phyloP scores from a whole-genome alignment of 139 green algal genomes.

The Ostreobium quekettii region DNA sequence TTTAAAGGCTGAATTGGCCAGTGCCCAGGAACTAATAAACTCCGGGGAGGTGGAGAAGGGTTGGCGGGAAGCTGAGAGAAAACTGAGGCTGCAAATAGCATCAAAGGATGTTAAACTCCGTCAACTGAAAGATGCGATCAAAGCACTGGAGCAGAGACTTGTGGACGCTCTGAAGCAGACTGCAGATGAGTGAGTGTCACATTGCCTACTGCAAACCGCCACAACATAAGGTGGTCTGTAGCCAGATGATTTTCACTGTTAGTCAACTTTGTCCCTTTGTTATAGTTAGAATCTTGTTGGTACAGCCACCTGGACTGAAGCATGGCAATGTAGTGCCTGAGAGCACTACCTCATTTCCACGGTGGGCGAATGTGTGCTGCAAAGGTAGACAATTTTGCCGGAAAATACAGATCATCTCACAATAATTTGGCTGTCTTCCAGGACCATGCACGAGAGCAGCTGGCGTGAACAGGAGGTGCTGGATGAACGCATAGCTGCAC shows the following conservation, averaged over 20 bases:
- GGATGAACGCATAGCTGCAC: conserved; percentile 21
- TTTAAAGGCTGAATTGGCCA: conserved; percentile 22
- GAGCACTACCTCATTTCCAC: too few species aligned
- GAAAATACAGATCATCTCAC: too few species aligned
- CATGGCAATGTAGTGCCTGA: too few species aligned
- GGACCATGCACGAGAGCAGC: conserved; percentile 43
- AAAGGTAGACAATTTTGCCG: too few species aligned
- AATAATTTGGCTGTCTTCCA: conserved; percentile 21
- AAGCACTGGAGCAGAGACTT: conserved; percentile 54
- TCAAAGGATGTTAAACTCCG: conserved; percentile 40
- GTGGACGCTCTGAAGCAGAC: conserved; percentile 42
- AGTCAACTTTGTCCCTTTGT: too few species aligned
- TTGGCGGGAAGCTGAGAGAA: conserved; percentile 19
- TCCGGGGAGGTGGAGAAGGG: conserved; percentile 24
- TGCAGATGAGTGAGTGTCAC: conserved; percentile 35
- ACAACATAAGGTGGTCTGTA: too few species aligned
- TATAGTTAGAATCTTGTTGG: too few species aligned
- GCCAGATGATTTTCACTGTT: too few species aligned
- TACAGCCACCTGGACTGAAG: too few species aligned
- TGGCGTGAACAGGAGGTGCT: conserved; percentile 43
- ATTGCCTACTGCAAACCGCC: too few species aligned
- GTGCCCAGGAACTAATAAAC: too few species aligned
- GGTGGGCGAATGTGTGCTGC: too few species aligned
- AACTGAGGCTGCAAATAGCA: conserved; percentile 23
- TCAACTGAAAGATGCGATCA: conserved; percentile 47